These are phyloP conservation scores for Cystobasidiaceae sp. DNA, from an alignment of 1,284 basidiomycete species.

Conservation along the genomic window DNA sequence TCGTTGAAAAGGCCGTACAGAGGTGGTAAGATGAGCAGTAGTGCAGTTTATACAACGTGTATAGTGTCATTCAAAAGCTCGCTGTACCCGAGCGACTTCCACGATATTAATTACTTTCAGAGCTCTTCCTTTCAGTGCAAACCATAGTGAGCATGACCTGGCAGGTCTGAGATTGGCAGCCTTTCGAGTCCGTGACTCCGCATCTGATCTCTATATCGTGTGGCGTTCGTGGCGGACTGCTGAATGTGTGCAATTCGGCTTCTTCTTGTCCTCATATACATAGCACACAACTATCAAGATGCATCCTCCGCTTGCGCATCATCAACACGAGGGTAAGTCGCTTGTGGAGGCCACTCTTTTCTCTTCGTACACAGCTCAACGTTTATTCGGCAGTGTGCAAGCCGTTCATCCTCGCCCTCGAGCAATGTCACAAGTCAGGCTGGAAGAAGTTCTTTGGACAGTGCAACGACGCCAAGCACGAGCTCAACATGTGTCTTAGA, in stretches of 20 bases:
- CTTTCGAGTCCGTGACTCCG: too few relatives aligned
- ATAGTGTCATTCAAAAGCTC: too few relatives aligned
- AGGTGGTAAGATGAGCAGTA: too few relatives aligned
- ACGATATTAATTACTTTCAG: too few relatives aligned
- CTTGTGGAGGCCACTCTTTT: neutral
- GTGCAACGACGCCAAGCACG: conserved; percentile 34
- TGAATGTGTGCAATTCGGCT: neutral
- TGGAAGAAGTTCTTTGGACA: conserved; percentile 30
- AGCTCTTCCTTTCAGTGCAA: too few relatives aligned
- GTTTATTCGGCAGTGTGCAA: conserved; percentile 22
- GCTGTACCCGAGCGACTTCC: too few relatives aligned
- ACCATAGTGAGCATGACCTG: too few relatives aligned
- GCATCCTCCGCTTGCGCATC: conserved; percentile 33
- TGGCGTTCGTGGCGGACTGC: too few relatives aligned
- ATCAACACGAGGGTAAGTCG: conserved; percentile 28
- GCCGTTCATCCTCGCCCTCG: conserved; percentile 29
- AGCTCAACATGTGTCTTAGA: conserved; percentile 31
- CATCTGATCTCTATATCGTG: too few relatives aligned
- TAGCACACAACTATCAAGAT: neutral
- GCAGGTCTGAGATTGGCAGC: too few relatives aligned
- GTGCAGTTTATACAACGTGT: too few relatives aligned
- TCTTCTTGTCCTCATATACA: neutral
- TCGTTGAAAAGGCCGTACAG: conserved; percentile 23
- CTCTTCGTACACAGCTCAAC: neutral
- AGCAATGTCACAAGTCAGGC: conserved; percentile 26